Evolutionary conservation across 176 grass and related monocot genomes (phyloP).

Genomic region (Oryza meyeriana): DNA sequence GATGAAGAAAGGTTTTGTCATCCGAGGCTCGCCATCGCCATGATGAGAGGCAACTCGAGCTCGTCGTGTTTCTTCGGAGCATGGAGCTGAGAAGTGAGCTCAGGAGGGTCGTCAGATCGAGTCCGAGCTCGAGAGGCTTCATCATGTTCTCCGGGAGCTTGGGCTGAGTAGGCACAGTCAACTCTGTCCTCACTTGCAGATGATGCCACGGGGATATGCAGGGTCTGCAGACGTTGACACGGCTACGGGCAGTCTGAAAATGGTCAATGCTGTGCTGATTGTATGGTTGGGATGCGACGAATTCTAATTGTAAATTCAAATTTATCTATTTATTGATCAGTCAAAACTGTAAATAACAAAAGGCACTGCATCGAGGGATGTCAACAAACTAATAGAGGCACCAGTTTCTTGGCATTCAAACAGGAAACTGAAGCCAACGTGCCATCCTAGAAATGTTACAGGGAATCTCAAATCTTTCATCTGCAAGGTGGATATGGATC

Average conservation of each 20-base stretch:
- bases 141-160: constrained; percentile 40
- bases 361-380: neutral
- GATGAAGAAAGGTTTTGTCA: constrained; percentile 31
- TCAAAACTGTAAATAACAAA: neutral
- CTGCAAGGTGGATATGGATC: constrained; percentile 54
- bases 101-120: constrained; percentile 22
- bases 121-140: constrained; percentile 39
- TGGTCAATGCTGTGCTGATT: neutral
- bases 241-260: neutral
- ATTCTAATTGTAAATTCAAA: neutral
- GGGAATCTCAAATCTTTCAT: constrained; percentile 43
- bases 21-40: constrained; percentile 22
- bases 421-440: constrained; percentile 39
- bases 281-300: neutral
- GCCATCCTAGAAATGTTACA: constrained; percentile 12
- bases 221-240: neutral
- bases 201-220: constrained; percentile 12
- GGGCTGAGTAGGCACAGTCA: constrained; percentile 24
- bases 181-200: constrained; percentile 18
- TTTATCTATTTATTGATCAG: neutral
- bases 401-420: constrained; percentile 16
- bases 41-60: neutral
- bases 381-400: neutral
- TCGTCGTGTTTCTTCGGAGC: constrained; percentile 17
- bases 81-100: constrained; percentile 27